Conservation (phyloP, 129 eudicot species). For the Cynara cardunculus region DNA sequence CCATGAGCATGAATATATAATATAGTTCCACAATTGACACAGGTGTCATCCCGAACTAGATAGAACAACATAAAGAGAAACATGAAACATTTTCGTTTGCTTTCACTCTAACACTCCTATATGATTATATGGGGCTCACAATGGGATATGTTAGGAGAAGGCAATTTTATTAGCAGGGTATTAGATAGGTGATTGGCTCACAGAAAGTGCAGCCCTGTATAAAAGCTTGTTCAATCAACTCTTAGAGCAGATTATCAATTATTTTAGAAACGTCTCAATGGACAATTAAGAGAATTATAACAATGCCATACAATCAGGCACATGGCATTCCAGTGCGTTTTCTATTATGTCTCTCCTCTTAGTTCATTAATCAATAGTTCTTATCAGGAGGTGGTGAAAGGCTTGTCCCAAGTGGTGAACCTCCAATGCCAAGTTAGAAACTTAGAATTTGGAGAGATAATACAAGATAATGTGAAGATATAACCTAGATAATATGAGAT, state of each 20-base stretch:
- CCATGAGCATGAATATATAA: neutral
- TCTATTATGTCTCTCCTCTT: neutral
- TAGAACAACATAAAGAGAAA: neutral
- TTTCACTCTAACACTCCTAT: neutral
- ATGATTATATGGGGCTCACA: neutral
- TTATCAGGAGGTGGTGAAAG: neutral
- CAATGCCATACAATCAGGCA: conserved; percentile 1
- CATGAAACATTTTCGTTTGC: neutral
- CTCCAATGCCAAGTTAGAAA: neutral
- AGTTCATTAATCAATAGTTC: neutral
- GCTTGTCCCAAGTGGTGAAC: neutral
- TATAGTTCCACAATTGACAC: neutral
- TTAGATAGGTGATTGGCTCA: neutral
- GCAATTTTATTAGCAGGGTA: neutral
- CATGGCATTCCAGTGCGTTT: neutral
- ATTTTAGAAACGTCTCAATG: neutral
- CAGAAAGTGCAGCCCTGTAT: neutral
- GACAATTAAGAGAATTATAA: neutral
- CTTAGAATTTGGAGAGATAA: neutral
- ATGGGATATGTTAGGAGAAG: neutral
- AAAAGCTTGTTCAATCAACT: neutral
- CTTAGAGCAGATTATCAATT: neutral
- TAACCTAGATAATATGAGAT: neutral
- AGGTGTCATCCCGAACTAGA: neutral
- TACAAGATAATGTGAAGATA: neutral